These are phyloP conservation scores for Hydnum rufescens DNA, from an alignment of 768 basidiomycete species.

Conservation along the genomic window DNA sequence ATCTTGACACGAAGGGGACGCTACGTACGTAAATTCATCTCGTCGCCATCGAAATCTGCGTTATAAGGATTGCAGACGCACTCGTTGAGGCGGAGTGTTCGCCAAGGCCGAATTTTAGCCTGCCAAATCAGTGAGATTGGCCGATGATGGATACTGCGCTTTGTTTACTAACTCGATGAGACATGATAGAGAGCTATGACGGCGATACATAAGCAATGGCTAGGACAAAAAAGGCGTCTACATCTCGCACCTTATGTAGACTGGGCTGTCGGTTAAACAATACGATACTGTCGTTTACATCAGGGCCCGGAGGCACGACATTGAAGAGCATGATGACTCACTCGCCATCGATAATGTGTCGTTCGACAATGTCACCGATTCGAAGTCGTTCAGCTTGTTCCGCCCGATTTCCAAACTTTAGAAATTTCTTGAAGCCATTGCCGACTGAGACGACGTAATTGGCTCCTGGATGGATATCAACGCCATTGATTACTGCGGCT, in stretches of 20 bases:
- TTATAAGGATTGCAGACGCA: constrained; percentile 99
- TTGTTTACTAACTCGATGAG: constrained; percentile 49
- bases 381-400: constrained; percentile 64
- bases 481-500: constrained; percentile 67
- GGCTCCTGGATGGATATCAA: constrained; percentile 83
- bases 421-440: constrained; percentile 65
- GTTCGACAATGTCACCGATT: constrained; percentile 83
- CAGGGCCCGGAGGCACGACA: neutral
- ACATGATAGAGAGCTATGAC: constrained; percentile 89
- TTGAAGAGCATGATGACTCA: constrained; percentile 14
- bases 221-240: neutral
- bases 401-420: constrained; percentile 68
- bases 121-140: constrained; percentile 13
- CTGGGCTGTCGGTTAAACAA: constrained; percentile 98
- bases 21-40: constrained; percentile 90
- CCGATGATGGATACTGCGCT: neutral
- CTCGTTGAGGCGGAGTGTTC: constrained; percentile 92
- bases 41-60: constrained; percentile 98
- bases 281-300: constrained; percentile 33
- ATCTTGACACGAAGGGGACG: neutral
- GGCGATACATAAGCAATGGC: neutral
- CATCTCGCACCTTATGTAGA: constrained; percentile 60
- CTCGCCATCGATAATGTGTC: constrained; percentile 90
- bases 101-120: constrained; percentile 90
- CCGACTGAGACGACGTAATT: constrained; percentile 78